Evolutionary conservation across 768 basidiomycete genomes (phyloP).

Genomic region (Mycena olivaceomarginata): DNA sequence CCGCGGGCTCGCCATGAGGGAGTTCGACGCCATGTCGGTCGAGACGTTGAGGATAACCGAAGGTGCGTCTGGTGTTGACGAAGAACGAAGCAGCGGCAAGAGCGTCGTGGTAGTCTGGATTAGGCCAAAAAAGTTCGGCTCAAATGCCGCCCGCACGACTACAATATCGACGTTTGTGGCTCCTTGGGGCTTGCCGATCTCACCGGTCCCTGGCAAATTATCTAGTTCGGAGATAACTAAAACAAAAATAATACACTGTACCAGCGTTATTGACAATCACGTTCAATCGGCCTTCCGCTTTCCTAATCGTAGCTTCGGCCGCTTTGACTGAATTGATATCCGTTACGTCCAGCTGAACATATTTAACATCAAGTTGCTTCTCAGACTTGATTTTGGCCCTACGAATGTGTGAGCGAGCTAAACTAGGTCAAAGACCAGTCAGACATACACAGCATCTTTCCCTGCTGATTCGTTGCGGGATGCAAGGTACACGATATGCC

Average conservation of each 20-base stretch:
- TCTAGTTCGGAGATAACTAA: background rate
- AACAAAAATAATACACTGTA: conserved; percentile 22
- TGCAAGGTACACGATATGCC: conserved; percentile 64
- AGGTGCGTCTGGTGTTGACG: conserved; percentile 42
- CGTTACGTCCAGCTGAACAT: conserved; percentile 63
- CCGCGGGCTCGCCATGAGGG: background rate
- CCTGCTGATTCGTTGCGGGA: conserved; percentile 62
- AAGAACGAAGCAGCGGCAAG: conserved; percentile 61
- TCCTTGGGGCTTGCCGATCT: conserved; percentile 57
- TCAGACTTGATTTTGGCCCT: conserved; percentile 53
- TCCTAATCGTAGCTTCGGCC: conserved; percentile 60
- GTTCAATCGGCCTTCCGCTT: conserved; percentile 63
- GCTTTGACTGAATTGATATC: conserved; percentile 55
- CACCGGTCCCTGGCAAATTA: conserved; percentile 48
- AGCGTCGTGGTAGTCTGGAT: conserved; percentile 64
- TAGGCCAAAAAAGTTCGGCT: conserved; percentile 65
- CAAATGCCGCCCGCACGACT: conserved; percentile 58
- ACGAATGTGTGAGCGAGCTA: background rate
- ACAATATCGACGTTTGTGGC: conserved; percentile 58
- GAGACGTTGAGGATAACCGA: conserved; percentile 64
- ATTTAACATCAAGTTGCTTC: conserved; percentile 48
- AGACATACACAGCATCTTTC: conserved; percentile 61
- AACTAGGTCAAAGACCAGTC: too few relatives aligned
- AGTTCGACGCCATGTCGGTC: conserved; percentile 67
- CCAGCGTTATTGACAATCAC: conserved; percentile 69